These are phyloP conservation scores for Pleurotus sapidus DNA, from an alignment of 768 basidiomycete genomes.

Conservation along the genomic window DNA sequence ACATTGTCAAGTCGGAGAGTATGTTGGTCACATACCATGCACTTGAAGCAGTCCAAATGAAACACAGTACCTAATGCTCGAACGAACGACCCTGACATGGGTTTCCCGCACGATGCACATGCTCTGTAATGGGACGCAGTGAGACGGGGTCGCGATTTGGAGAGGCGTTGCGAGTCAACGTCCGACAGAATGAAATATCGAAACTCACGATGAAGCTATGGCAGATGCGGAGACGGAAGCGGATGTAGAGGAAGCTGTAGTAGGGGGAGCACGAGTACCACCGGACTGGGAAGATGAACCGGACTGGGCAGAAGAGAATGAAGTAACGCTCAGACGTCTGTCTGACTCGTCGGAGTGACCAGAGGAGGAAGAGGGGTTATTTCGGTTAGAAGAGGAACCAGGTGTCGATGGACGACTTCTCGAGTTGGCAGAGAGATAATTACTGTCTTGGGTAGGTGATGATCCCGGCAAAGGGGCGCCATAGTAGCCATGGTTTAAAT, in stretches of 20 bases:
- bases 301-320: conserved; percentile 54
- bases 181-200: conserved; percentile 2
- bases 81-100: conserved; percentile 95
- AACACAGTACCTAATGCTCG: conserved; percentile 91
- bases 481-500: conserved; percentile 55
- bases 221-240: conserved; percentile 25
- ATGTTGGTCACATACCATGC: conserved; percentile 64
- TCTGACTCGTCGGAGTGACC: conserved; percentile 48
- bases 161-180: background rate
- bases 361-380: conserved; percentile 50
- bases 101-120: conserved; percentile 75
- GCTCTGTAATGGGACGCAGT: conserved; percentile 37
- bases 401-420: conserved; percentile 60
- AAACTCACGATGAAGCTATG: conserved; percentile 58
- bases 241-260: conserved; percentile 57
- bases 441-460: conserved; percentile 37
- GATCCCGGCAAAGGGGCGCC: conserved; percentile 23
- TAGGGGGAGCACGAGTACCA: conserved; percentile 42
- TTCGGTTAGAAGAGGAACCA: conserved; percentile 34
- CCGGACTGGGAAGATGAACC: conserved; percentile 41
- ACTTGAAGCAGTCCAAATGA: conserved; percentile 98
- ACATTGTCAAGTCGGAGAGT: conserved; percentile 1
- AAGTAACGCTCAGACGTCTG: conserved; percentile 43
- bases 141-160: conserved; percentile 13
- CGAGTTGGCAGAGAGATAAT: conserved; percentile 43